These are phyloP conservation scores for Lecanosticta acicola DNA, from an alignment of 2,329 filamentous ascomycete species.

Conservation along the genomic window DNA sequence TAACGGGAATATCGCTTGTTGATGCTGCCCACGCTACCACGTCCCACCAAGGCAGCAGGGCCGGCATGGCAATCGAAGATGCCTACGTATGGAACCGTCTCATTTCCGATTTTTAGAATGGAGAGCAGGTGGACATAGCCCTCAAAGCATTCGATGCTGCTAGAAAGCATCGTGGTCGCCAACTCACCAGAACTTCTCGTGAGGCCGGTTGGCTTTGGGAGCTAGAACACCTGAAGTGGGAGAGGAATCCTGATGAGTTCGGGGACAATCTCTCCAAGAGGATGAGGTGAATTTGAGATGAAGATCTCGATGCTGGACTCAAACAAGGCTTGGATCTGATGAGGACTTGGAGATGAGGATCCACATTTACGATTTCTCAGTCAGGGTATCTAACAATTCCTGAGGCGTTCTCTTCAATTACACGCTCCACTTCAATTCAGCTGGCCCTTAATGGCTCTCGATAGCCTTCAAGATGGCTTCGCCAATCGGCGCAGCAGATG, in stretches of 20 bases:
- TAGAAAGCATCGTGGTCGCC: constrained; percentile 2
- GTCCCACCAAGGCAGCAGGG: constrained; percentile 36
- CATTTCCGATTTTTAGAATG: not conserved
- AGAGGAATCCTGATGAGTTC: constrained; percentile 3
- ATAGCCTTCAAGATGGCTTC: constrained; percentile 34
- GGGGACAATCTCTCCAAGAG: not conserved
- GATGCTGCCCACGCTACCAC: constrained; percentile 39
- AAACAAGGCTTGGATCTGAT: not conserved
- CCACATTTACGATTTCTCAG: too few species aligned
- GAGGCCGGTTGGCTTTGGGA: constrained; percentile 6
- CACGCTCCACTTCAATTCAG: too few species aligned
- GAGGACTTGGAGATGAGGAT: too few species aligned
- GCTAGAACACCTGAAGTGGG: constrained; percentile 1
- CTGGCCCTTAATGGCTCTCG: not conserved
- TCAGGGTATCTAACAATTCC: not conserved
- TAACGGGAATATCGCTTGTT: constrained; percentile 37
- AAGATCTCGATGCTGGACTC: constrained; percentile 4
- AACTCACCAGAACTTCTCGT: constrained; percentile 2
- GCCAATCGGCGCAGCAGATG: constrained; percentile 40
- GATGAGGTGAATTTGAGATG: constrained; percentile 7
- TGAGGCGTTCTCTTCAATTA: too few species aligned
- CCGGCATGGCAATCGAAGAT: constrained; percentile 28
- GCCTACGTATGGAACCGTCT: constrained; percentile 16
- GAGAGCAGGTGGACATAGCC: not conserved
- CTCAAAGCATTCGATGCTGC: constrained; percentile 6